Evolutionary conservation across 31 red algal species (phyloP), one percentile per base, ranked within the genome.

Genomic region (Odonthalia washingtoniensis): DNA sequence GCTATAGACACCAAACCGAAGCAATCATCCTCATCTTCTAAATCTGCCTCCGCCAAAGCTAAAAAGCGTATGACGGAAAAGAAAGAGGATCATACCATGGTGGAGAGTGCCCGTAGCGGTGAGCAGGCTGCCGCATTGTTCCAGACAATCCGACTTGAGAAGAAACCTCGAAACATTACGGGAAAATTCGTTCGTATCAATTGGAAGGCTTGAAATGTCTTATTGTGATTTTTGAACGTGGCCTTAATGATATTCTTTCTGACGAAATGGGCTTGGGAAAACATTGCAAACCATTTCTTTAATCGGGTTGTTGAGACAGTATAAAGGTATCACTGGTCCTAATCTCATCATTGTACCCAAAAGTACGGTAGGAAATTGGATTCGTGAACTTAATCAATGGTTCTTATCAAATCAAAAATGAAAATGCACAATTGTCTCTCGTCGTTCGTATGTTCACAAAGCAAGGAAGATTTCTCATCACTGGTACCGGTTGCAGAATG

Each of bases 261-360:
- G 98, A 99, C 80, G 98, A 99, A 85, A 99, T 99, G 98, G 98
- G 98, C 72, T 99, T 31, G 98, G 92, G n/a, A 94, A 94, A 65
- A 94, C 92, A 49, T 72, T 99, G 64, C 98, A 99, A 66, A 99
- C 95, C 36, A 99, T 99, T 67, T 97, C 98, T 6, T 49, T 99
- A 63, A 78, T 99, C 1, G 98, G 89, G 33, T 99, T 96, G 61
- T 78, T 99, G 46, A 57, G 90, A 21, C 91, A 92, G 38, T 96
- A 96, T 83, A 94, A 94, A 67, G 76, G 89, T 46, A 94, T 99
- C 45, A 91, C 81, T 2, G 98, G 98, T 21, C 98, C 98, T 0
- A 95, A 99, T 64, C 82, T 99, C 24, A 94, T 99, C 81, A 99
- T 99, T 78, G 98, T 95, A 40, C 98, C 98, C 35, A 99, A 99